Evolutionary conservation across 2,329 filamentous ascomycete genomes (phyloP).

Genomic region (Pleoardoris graminearum): DNA sequence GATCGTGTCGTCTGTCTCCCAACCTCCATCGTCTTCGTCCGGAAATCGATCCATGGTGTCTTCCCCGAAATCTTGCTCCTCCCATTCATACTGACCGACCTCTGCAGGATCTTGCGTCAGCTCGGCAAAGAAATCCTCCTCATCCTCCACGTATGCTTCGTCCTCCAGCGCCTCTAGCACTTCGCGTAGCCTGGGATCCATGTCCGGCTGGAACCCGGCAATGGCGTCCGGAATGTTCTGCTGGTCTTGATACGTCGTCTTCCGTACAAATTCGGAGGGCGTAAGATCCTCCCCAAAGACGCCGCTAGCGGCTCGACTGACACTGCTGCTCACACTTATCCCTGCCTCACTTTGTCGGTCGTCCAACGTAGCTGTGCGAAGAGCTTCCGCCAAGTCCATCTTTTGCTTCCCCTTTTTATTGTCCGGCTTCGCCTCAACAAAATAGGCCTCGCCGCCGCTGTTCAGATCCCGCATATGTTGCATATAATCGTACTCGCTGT

Average conservation of each 20-base stretch:
- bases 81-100: conserved; percentile 78
- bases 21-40: conserved; percentile 75
- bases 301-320: conserved; percentile 49
- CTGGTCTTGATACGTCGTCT: conserved; percentile 84
- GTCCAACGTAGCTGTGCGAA: conserved; percentile 58
- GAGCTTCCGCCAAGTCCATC: conserved; percentile 78
- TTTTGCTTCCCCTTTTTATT: conserved; percentile 77
- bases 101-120: conserved; percentile 72
- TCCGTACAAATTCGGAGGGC: conserved; percentile 76
- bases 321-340: conserved; percentile 49
- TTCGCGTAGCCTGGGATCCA: conserved; percentile 91
- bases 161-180: conserved; percentile 93
- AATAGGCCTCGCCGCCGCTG: conserved; percentile 71
- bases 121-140: conserved; percentile 80
- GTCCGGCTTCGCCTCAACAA: conserved; percentile 72
- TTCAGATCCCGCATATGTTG: conserved; percentile 91
- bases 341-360: conserved; percentile 48
- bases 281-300: conserved; percentile 74
- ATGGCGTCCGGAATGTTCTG: conserved; percentile 91
- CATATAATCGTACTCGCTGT: conserved; percentile 98
- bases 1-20: conserved; percentile 93
- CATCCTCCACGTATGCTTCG: conserved; percentile 85
- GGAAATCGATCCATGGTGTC: conserved; percentile 48
- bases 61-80: conserved; percentile 56
- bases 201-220: conserved; percentile 93